Evolutionary conservation across 192 early-diverging fungal species (phyloP), one percentile per base, ranked within the genome.

Genomic region (Haplosporangium gracile): DNA sequence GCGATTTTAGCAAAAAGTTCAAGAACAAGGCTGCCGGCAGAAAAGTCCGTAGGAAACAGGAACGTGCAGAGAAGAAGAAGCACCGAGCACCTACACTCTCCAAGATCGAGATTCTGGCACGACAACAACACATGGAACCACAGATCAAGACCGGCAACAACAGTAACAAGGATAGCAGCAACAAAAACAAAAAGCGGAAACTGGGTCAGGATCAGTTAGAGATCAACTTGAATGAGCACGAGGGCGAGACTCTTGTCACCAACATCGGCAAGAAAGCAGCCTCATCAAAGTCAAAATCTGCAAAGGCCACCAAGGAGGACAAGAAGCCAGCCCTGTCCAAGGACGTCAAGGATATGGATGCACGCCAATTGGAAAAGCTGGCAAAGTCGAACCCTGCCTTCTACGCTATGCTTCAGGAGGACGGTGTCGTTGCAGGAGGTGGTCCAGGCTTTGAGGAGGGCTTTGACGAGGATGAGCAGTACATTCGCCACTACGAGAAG

Each of bases 401-500:
- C 32, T 90, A 88, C 36, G 82, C 89, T 15, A 85, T 92, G 55
- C 70, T 92, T 55, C 81, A 90, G 60, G 79, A 88, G 15, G 90
- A 88, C 36, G 80, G 88, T 16, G 69, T 90, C 1, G 72, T 90
- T 15, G 63, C 84, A 20, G 78, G 79, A 5, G 76, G 72, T 36
- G 79, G 82, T 6, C 74, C 68, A 24, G 81, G 53, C 1, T 34
- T 77, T 18, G 75, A 76, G 32, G 78, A 82, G 15, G 81, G 74
- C 15, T 78, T 90, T 51, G 79, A 88, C 26, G 89, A 92, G 15
- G 91, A 92, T 29, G 90, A 92, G 72, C 90, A 88, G 45, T 88
- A 81, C 51, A 90, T 92, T 87, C 89, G 87, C 24, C 88, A 90
- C 63, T 92, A 89, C 78, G 91, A 92, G 42, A 89, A 89, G 71